Evolutionary conservation across 139 green algal species (phyloP).

Genomic region (Chlamydomonas asymmetrica): DNA sequence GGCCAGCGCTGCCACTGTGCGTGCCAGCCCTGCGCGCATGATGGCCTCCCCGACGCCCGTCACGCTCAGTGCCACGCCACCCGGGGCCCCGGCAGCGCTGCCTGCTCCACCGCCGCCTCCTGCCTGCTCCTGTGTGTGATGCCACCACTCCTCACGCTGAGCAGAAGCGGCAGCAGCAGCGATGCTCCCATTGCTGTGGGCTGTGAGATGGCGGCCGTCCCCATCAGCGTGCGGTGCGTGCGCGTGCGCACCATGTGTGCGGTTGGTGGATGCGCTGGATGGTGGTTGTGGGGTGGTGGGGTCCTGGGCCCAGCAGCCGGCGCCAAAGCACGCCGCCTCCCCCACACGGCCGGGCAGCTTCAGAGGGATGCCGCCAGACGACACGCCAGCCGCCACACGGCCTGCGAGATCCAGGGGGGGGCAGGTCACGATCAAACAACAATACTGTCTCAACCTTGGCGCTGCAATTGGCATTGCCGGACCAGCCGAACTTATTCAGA

Average conservation of each 20-base stretch:
- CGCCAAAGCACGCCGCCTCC: slow-evolving; percentile 76
- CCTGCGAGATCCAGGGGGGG: slow-evolving; percentile 29
- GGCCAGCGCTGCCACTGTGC: slow-evolving; percentile 4
- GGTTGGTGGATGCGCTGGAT: no score
- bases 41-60: slow-evolving; percentile 76
- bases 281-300: no score
- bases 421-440: no score
- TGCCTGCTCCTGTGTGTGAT: not conserved
- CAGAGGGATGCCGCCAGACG: slow-evolving; percentile 80
- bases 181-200: no score
- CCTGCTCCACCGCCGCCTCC: no score
- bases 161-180: not conserved
- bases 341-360: slow-evolving; percentile 77
- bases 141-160: not conserved
- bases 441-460: no score
- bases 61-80: slow-evolving; percentile 46
- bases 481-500: no score
- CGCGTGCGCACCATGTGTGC: not conserved
- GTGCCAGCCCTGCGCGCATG: slow-evolving; percentile 63
- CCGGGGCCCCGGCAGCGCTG: slow-evolving; percentile 3
- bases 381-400: slow-evolving; percentile 70
- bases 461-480: no score
- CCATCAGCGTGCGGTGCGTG: no score
- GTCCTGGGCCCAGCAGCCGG: slow-evolving; percentile 78
- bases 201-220: no score